These are phyloP conservation scores for Fraxinus nigra DNA, from an alignment of 305 asterid species.

Conservation along the genomic window DNA sequence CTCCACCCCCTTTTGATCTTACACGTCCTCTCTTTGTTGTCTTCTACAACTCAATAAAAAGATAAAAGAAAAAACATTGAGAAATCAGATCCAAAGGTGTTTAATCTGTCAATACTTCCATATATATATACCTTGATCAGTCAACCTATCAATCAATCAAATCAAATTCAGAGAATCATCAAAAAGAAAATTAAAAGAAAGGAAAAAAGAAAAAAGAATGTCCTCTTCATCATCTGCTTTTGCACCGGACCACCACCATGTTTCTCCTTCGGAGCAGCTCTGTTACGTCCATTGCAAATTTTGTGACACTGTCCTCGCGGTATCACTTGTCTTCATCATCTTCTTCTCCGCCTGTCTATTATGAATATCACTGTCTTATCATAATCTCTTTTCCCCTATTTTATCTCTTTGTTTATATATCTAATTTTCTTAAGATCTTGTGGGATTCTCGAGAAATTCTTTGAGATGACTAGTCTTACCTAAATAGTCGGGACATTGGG, in stretches of 20 bases:
- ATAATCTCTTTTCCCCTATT: background rate
- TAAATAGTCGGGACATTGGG: background rate
- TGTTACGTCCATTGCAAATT: conserved; percentile 92
- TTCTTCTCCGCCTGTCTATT: background rate
- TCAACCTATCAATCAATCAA: conserved; percentile 72
- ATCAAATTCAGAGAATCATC: conserved; percentile 40
- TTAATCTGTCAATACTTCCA: no score
- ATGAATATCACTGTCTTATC: background rate
- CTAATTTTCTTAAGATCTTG: background rate
- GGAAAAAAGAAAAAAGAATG: conserved; percentile 36
- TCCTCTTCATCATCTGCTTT: conserved; percentile 73
- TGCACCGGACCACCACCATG: conserved; percentile 78
- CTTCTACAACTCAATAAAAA: conserved; percentile 14
- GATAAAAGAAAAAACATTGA: conserved; percentile 20
- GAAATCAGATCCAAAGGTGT: conserved; percentile 64
- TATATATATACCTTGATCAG: conserved; percentile 40
- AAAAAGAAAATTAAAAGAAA: background rate
- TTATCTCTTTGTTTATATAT: background rate
- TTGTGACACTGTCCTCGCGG: conserved; percentile 96
- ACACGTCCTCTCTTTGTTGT: conserved; percentile 24
- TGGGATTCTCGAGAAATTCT: background rate
- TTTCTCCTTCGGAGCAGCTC: conserved; percentile 81
- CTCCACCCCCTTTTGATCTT: conserved; percentile 3
- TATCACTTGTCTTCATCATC: conserved; percentile 23
- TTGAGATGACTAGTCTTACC: background rate